These are phyloP conservation scores for Paraphaeosphaeria sporulosa DNA, from an alignment of 2,329 filamentous ascomycete genomes.

Conservation along the genomic window DNA sequence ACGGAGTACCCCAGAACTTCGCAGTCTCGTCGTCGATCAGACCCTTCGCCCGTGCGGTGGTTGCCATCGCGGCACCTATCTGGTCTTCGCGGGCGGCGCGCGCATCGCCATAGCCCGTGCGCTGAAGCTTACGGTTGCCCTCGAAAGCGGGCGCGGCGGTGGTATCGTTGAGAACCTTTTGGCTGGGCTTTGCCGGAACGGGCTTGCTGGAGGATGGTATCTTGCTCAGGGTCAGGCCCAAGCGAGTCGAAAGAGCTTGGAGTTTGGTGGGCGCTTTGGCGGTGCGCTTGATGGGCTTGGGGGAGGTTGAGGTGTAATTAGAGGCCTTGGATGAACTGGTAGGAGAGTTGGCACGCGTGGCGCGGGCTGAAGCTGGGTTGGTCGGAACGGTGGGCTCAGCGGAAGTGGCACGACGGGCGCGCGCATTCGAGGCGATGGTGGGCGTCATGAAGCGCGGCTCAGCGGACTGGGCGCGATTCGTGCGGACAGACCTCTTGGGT, in stretches of 20 bases:
- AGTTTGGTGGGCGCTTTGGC: not conserved
- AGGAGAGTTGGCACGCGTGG: not conserved
- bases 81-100: slow-evolving; percentile 23
- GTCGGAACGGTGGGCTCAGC: not conserved
- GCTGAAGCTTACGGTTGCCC: not conserved
- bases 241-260: not conserved
- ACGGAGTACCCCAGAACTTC: slow-evolving; percentile 22
- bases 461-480: not conserved
- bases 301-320: not conserved
- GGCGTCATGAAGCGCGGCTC: not conserved
- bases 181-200: not conserved
- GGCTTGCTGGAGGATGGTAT: not conserved
- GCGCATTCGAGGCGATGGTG: not conserved
- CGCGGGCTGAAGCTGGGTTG: not conserved
- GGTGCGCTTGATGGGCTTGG: not conserved
- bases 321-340: not conserved
- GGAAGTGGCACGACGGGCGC: not conserved
- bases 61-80: slow-evolving; percentile 24
- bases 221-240: not conserved
- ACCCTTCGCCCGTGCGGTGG: slow-evolving; percentile 12
- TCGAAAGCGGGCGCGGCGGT: not conserved
- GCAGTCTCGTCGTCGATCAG: slow-evolving; percentile 24
- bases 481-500: not conserved
- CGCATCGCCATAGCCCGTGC: slow-evolving; percentile 28
- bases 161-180: not conserved